Conservation (phyloP, 805 yeast genomes). For the Candida arabinofermentans region DNA sequence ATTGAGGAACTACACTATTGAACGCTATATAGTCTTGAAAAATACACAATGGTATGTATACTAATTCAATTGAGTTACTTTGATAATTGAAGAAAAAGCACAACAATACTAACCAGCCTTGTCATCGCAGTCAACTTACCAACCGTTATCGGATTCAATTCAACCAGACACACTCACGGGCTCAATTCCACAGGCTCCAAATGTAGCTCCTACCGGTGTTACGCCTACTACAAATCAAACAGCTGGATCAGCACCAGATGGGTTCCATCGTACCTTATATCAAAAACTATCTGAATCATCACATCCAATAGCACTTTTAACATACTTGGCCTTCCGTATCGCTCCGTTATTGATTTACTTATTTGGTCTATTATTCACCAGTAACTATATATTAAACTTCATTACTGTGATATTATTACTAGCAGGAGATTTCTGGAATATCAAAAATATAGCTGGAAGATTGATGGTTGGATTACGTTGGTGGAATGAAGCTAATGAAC, state of each 20-base stretch:
- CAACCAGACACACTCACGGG: neutral
- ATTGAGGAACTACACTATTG: no score
- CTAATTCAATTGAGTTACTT: no score
- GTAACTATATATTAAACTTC: slow-evolving; percentile 69
- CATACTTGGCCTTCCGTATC: slow-evolving; percentile 57
- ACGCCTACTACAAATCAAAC: neutral
- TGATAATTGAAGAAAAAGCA: no score
- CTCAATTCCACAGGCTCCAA: neutral
- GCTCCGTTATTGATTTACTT: slow-evolving; percentile 64
- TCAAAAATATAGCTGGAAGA: slow-evolving; percentile 88
- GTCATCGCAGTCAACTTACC: neutral
- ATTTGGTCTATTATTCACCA: slow-evolving; percentile 66
- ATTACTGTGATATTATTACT: slow-evolving; percentile 70
- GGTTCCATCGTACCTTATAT: slow-evolving; percentile 30
- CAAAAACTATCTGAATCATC: slow-evolving; percentile 62
- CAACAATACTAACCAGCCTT: neutral
- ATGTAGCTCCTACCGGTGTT: neutral
- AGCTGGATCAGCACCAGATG: slow-evolving; percentile 1
- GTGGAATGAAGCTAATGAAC: slow-evolving; percentile 85
- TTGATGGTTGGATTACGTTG: slow-evolving; percentile 87
- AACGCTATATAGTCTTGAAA: no score
- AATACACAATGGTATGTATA: no score
- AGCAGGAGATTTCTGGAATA: slow-evolving; percentile 91
- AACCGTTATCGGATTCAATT: neutral
- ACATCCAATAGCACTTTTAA: slow-evolving; percentile 75